Base-by-base conservation (phyloP, 1,284 basidiomycete genomes). In the Cutaneotrichosporon sp. region DNA sequence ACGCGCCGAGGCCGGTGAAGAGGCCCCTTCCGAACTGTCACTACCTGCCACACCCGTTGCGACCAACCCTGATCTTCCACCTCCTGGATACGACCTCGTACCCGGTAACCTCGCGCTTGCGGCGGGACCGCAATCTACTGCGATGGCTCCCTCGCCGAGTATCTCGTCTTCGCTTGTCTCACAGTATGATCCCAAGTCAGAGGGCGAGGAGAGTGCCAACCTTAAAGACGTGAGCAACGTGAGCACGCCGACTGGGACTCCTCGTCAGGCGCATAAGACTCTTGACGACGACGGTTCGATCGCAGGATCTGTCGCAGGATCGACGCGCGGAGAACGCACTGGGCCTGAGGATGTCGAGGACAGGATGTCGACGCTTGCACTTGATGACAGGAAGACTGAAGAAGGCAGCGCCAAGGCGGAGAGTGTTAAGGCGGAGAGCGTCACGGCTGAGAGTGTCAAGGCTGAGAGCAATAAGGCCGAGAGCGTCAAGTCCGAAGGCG, bases 221-320 rank as follows among this genome's bases (percentile, higher is more conserved):
- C 64, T 68, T 59, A 55, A 61, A 43, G 68, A 68, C 51, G 70
- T 73, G 8, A 68, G 66, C 32, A 70, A 67, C 5, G 64, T 73
- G 8, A 64, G 61, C 32, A 73, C 71, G 9, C 71, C 71, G 0
- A 67, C 56, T 14, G 65, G 68, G 5, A 73, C 71, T 1, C 71
- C 71, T 5, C 61, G 63, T 46, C 70, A 66, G 10, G 66, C 64
- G 5, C 52, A 55, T 22, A 53, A 59, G 39, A 61, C 65, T 19
- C 56, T 73, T 2, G 66, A 67, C 8, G 51, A 51, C 27, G 61
- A 56, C 8, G 57, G 57, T 5, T 34, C 32, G 20, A 43, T 55
- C 16, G 17, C 33, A 38, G 61, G 61, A 4, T 64, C 64, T 16
- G 61, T 49, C 10, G 19, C 33, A 24, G 61, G 61, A 7, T 64